Evolutionary conservation across 208 protist species (phyloP).

Genomic region (Leptomonas seymouri): DNA sequence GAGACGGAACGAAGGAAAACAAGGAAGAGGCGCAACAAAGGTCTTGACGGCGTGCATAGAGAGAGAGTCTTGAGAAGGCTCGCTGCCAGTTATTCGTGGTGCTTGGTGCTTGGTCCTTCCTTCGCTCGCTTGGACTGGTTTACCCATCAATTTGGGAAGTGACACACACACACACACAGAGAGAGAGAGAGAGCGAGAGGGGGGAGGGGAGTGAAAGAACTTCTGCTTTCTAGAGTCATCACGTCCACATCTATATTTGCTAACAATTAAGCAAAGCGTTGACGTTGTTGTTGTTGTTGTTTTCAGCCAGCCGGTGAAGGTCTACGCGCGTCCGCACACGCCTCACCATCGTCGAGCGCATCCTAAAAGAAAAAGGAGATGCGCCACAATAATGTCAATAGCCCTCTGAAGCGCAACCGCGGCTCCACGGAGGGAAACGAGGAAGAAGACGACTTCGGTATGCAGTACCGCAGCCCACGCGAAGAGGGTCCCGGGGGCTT

Average conservation of each 20-base stretch:
- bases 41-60: no score
- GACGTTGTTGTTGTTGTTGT: neutral
- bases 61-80: no score
- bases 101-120: no score
- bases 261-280: neutral
- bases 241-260: neutral
- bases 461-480: conserved; percentile 13
- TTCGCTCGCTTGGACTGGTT: no score
- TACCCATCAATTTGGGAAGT: no score
- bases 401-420: conserved; percentile 33
- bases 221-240: neutral
- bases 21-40: no score
- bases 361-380: neutral
- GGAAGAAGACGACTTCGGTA: conserved; percentile 7
- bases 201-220: no score
- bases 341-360: neutral
- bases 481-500: conserved; percentile 5
- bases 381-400: conserved; percentile 14
- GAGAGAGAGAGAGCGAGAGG: no score
- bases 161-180: no score
- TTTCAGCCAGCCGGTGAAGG: neutral
- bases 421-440: conserved; percentile 8
- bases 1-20: no score
- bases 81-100: no score
- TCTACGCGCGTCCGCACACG: neutral